These are phyloP conservation scores for Xerocomellus chrysenteron DNA, from an alignment of 768 basidiomycete genomes.

Conservation along the genomic window DNA sequence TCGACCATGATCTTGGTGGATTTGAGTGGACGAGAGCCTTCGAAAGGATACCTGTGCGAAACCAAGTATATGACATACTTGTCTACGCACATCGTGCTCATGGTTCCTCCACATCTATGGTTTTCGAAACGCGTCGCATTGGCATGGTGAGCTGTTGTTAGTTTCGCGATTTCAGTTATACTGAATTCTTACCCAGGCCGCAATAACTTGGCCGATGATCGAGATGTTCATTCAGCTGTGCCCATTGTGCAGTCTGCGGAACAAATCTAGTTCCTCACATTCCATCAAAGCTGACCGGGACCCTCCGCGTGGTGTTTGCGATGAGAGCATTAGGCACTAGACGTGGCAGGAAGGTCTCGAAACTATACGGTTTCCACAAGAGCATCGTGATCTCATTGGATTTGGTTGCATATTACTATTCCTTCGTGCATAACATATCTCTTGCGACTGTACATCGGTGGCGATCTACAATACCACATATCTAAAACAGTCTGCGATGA, in stretches of 20 bases:
- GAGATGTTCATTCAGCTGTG: conserved; percentile 65
- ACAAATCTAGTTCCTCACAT: conserved; percentile 31
- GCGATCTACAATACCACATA: conserved; percentile 11
- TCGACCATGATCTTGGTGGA: conserved; percentile 27
- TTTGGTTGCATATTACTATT: conserved; percentile 12
- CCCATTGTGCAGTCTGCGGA: conserved; percentile 49
- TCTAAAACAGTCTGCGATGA: conserved; percentile 1
- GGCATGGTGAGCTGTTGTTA: conserved; percentile 51
- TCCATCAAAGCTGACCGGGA: conserved; percentile 16
- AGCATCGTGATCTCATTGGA: neutral
- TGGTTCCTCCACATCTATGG: conserved; percentile 50
- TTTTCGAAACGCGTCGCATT: conserved; percentile 53
- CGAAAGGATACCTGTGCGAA: conserved; percentile 62
- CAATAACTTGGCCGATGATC: conserved; percentile 72
- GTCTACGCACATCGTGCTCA: conserved; percentile 66
- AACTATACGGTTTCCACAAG: neutral
- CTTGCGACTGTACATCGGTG: conserved; percentile 2
- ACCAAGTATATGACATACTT: conserved; percentile 67
- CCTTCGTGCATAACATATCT: conserved; percentile 14
- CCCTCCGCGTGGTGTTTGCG: conserved; percentile 12
- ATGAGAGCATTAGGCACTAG: conserved; percentile 25
- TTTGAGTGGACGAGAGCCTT: conserved; percentile 42
- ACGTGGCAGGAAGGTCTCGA: neutral
- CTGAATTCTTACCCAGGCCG: conserved; percentile 42
- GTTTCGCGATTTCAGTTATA: neutral